Evolutionary conservation across 768 basidiomycete genomes (phyloP).

Genomic region (Pholiota conissans): DNA sequence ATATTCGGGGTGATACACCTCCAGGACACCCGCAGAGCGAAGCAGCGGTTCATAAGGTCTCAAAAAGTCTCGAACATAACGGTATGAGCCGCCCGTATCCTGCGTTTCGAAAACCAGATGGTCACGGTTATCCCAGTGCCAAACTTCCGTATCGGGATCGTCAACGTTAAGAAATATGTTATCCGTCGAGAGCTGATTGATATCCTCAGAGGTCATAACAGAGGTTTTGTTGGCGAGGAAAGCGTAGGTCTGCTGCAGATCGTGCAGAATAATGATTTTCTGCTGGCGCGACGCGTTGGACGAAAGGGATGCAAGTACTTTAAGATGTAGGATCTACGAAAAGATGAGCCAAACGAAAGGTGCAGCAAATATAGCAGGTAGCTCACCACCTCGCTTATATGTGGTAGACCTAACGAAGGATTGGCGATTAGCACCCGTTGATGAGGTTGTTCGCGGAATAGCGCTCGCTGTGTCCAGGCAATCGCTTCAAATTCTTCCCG

Average conservation of each 20-base stretch:
- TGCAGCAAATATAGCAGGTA: neutral
- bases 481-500: conserved; percentile 36
- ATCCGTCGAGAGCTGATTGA: conserved; percentile 21
- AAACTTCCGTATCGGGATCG: conserved; percentile 31
- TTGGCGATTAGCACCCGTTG: conserved; percentile 33
- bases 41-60: conserved; percentile 31
- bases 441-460: conserved; percentile 27
- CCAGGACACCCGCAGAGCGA: conserved; percentile 30
- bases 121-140: conserved; percentile 40
- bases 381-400: conserved; percentile 43
- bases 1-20: conserved; percentile 23
- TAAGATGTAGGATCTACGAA: conserved; percentile 41
- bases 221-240: conserved; percentile 35
- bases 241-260: conserved; percentile 42
- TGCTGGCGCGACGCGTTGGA: conserved; percentile 19
- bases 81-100: conserved; percentile 25
- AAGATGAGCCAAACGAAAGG: neutral
- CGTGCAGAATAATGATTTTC: conserved; percentile 30
- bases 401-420: conserved; percentile 38
- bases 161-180: conserved; percentile 48
- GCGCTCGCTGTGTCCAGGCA: conserved; percentile 51
- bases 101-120: conserved; percentile 38
- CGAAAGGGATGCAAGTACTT: conserved; percentile 25
- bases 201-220: conserved; percentile 10
- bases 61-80: conserved; percentile 35